These are phyloP conservation scores for Gentiana macrophylla DNA, from an alignment of 257 asterid genomes.

Conservation along the genomic window DNA sequence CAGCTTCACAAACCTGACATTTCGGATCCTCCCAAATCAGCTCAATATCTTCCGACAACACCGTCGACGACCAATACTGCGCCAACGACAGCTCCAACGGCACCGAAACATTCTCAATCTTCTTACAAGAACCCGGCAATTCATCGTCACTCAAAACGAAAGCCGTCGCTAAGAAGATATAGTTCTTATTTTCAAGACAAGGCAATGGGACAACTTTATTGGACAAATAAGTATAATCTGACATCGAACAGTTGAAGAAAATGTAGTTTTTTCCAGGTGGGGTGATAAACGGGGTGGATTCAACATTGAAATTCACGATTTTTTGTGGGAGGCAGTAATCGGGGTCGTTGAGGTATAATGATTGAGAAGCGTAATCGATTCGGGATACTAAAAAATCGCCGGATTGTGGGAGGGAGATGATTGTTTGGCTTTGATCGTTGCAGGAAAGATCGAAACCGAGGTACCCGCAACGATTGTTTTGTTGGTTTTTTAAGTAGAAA, in stretches of 20 bases:
- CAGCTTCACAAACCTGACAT: neutral
- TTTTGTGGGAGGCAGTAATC: constrained; percentile 41
- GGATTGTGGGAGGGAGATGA: constrained; percentile 41
- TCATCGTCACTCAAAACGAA: neutral
- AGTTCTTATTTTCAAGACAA: neutral
- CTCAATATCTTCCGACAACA: constrained; percentile 1
- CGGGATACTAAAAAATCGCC: constrained; percentile 54
- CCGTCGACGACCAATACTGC: neutral
- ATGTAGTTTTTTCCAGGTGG: constrained; percentile 17
- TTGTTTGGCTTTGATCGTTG: constrained; percentile 39
- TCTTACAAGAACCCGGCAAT: neutral
- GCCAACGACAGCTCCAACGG: neutral
- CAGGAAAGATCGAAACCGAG: constrained; percentile 69
- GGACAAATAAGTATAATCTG: constrained; percentile 2
- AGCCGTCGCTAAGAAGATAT: neutral
- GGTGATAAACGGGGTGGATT: constrained; percentile 35
- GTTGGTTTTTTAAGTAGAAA: constrained; percentile 36
- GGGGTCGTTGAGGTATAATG: constrained; percentile 48
- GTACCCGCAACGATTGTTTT: constrained; percentile 41
- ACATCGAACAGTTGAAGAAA: constrained; percentile 46
- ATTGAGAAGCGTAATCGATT: constrained; percentile 47
- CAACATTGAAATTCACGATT: constrained; percentile 32
- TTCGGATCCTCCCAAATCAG: neutral
- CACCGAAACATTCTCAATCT: neutral
- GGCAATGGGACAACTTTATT: neutral